Conservation (phyloP, 1,284 basidiomycete genomes). For the Boletus austroedulis region DNA sequence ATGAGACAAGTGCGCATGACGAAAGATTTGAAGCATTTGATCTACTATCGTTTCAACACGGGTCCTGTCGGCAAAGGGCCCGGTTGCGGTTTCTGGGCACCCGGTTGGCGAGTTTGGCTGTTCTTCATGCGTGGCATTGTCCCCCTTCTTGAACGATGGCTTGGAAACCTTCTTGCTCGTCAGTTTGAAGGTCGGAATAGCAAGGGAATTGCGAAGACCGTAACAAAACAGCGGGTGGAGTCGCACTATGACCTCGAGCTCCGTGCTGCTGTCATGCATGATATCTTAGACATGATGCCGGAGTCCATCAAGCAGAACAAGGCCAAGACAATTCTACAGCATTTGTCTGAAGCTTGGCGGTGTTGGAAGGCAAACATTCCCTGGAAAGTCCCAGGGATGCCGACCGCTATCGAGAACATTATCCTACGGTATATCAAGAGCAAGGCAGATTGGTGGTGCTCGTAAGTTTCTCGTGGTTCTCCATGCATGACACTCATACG, state of each 20-base stretch:
- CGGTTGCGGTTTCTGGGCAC: slow-evolving; percentile 99
- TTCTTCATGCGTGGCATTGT: slow-evolving; percentile 99
- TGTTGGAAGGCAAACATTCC: slow-evolving; percentile 99
- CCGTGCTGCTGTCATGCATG: slow-evolving; percentile 98
- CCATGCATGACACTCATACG: not conserved
- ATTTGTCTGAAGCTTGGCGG: slow-evolving; percentile 96
- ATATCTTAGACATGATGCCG: slow-evolving; percentile 99
- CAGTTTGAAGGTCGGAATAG: slow-evolving; percentile 98
- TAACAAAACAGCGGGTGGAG: slow-evolving; percentile 99
- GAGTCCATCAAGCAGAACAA: slow-evolving; percentile 99
- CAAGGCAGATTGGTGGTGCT: slow-evolving; percentile 99
- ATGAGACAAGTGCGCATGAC: slow-evolving; percentile 99
- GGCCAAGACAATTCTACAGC: slow-evolving; percentile 97
- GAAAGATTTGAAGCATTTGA: slow-evolving; percentile 98
- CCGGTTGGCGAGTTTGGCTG: slow-evolving; percentile 99
- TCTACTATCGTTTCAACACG: slow-evolving; percentile 99
- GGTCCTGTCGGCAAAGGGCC: slow-evolving; percentile 99
- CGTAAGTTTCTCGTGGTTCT: slow-evolving; percentile 51
- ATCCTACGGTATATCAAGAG: slow-evolving; percentile 99
- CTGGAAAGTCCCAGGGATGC: slow-evolving; percentile 97
- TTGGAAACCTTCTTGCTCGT: slow-evolving; percentile 95
- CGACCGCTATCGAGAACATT: slow-evolving; percentile 98
- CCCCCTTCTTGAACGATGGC: slow-evolving; percentile 94
- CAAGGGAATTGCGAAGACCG: slow-evolving; percentile 93
- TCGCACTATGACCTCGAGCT: slow-evolving; percentile 98